Base-by-base conservation (phyloP, 176 grass and related monocot genomes). In the Paspalum vaginatum region DNA sequence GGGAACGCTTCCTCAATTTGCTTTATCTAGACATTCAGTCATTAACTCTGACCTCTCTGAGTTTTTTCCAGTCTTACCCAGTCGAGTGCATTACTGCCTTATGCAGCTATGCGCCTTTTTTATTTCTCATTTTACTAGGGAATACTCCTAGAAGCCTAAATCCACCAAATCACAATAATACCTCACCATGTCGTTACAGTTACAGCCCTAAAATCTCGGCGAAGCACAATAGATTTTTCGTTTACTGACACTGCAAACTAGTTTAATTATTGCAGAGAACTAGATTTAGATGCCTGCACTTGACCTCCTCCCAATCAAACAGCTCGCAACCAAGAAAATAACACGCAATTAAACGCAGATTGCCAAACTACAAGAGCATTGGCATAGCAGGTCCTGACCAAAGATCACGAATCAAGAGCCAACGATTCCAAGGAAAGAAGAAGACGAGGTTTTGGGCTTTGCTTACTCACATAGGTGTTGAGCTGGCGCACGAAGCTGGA, bases 401-500 rank as follows among this genome's bases (percentile, higher is more conserved):
- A 59, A 17, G 2, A 63, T n/a, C 12, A 46, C n/a, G 15, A 47
- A 47, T 12, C 20, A 11, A 59, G 20, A 25, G 10, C 3, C 2
- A 24, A 14, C n/a, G 21, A 25, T 52, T 7, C 22, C 15, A 75
- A 47, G 37, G n/a, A 69, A 54, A 5, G 3, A 44, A 40, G 44
- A 15, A 11, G 42, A 0, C 1, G 3, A 4, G 2, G 61, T 8
- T 44, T 13, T 11, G 44, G 57, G 11, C 2, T 16, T 70, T 25
- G 81, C 18, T 50, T 3, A 92, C 90, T 81, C 86, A 95, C 93
- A 84, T 95, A 95, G 46, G 93, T 95, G 79, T 95, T 95, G 51
- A 95, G 93, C 90, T 95, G 93, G 9, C 93, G 70, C 43, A 95
- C 93, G 74, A 95, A 95, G 81, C 93, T 95, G 73, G 89, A 95